Evolutionary conservation across 371 early-diverging fungal species (phyloP), one percentile per base, ranked within the genome.

Genomic region (Funneliformis caledonium): DNA sequence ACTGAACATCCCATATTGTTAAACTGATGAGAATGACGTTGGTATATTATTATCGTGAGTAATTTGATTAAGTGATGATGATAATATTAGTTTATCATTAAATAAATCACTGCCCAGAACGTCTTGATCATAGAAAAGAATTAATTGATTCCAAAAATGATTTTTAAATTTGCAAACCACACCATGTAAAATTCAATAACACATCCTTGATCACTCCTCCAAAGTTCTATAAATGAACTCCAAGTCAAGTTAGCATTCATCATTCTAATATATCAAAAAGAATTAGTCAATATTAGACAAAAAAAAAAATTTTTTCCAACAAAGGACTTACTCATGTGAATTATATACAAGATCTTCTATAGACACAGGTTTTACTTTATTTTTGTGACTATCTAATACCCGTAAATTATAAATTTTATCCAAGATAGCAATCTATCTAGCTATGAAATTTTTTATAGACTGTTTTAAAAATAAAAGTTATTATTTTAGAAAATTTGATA

Each of bases 331-430:
- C 70, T 5, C 70, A 2, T 69, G 42, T n/a, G 70, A 33, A 43
- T 43, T 45, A 69, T 69, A 69, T 43, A 43, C 70, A n/a, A 69
- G 45, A 10, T 69, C 70, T 69, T 69, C 69, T 10, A 69, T 69
- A 6, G 69, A 69, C 0, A 56, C 5, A 2, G 45, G 16, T 43
- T 19, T 43, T 10, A n/a, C 19, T 37, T 69, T n/a, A 19, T 37
- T n/a, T 2, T 2, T n/a, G 45, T 1, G 19, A 8, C 8, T 19
- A 11, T 43, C 10, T 42, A 19, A 42, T 19, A n/a, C 45, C 19
- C 45, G n/a, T 33, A 37, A 65, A 43, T 69, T 37, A 69, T 42
- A 37, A 22, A 69, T 37, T 43, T 43, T 45, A n/a, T 45, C 45
- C 14, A 69, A 69, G 45, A 45, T 8, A 0, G 70, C n/a, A 43